Base-by-base conservation (phyloP, 192 early-diverging fungal genomes). In the Coemansia sp. region DNA sequence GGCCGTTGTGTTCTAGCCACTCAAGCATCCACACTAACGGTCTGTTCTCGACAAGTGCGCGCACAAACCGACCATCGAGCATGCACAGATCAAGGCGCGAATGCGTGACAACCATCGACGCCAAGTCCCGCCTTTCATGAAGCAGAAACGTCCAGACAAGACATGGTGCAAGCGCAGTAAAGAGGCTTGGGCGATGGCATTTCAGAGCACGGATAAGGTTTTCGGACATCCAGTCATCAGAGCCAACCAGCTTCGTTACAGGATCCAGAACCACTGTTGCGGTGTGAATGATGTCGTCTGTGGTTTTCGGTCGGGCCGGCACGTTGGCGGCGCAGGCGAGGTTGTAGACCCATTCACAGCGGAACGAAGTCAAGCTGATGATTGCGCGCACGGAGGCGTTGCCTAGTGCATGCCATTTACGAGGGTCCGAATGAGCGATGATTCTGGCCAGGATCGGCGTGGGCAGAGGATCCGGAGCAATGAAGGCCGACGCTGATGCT, bases 121-220 rank as follows among this genome's bases (percentile, higher is more conserved):
- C 75, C 29, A 59, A 32, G 6, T 25, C 23, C 13, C 22, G 45
- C 0, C 60, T 63, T 3, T 53, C 23, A 4, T 9, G 10, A 13
- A 65, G 42, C 43, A 71, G n/a, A 34, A 45, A 3, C 1, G 45
- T 62, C 66, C 62, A 65, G 9, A 71, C 22, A n/a, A 77, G 64
- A 22, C 41, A 66, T 35, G 66, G 66, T 0, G 69, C 62, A 34
- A 64, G 50, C 0, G 20, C 54, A 35, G 34, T 23, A 20, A 77
- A 55, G 11, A 63, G 34, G 7, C 14, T 25, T 6, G 69, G 69
- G n/a, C 60, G 66, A 13, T 62, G 45, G 19, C 19, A 45, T 9
- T 38, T 23, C n/a, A 77, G 46, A n/a, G 75, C 75, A 17, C 29
- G 49, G 9, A 69, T 70, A 66, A 77, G 65, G 6, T 62, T 70